phyloP scores from a whole-genome alignment of 352 stramenopile genomes.

The Elongisporangium prolatum region DNA sequence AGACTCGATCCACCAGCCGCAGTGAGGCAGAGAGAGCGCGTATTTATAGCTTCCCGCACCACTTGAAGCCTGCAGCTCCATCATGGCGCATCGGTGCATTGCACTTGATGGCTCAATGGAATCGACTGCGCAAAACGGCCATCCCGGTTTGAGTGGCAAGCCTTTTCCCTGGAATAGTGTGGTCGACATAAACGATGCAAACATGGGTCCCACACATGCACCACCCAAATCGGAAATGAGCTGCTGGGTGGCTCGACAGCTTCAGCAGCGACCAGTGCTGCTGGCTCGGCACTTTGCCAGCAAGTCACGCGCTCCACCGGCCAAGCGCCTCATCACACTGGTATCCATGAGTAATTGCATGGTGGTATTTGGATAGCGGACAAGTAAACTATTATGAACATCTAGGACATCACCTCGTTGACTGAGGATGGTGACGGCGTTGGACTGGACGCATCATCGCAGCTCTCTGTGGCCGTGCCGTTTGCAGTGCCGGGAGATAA shows the following conservation, averaged over 20 bases:
- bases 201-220: background rate
- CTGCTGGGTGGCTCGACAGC: background rate
- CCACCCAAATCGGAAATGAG: background rate
- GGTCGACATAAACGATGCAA: background rate
- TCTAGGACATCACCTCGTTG: constrained; percentile 30
- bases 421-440: constrained; percentile 51
- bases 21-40: background rate
- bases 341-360: background rate
- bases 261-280: background rate
- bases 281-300: background rate
- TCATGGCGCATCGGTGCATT: too few relatives aligned
- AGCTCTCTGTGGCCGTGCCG: constrained; percentile 37
- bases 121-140: too few relatives aligned
- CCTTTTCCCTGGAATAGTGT: background rate
- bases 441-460: constrained; percentile 9
- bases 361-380: too few relatives aligned
- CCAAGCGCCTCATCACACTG: background rate
- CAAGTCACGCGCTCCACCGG: background rate
- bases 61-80: background rate
- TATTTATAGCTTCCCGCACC: background rate
- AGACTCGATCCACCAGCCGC: background rate
- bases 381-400: too few relatives aligned
- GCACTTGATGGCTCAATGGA: too few relatives aligned
- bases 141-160: background rate
- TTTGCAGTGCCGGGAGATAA: constrained; percentile 51